Conservation (phyloP, 108 stramenopile species). For the Nitzschia inconspicua region DNA sequence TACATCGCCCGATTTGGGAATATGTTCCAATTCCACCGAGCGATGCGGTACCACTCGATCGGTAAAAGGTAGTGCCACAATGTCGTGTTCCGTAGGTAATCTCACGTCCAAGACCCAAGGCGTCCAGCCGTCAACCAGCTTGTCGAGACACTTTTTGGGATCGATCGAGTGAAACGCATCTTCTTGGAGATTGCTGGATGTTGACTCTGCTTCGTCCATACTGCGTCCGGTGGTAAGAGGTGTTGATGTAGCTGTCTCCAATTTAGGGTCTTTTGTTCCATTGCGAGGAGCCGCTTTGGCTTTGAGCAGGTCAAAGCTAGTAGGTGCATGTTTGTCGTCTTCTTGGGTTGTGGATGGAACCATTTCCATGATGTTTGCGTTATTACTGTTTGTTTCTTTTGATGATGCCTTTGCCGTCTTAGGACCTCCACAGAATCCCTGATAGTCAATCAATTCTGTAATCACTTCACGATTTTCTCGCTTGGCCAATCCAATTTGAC, state of each 20-base stretch:
- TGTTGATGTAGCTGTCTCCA: no score
- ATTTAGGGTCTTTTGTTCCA: no score
- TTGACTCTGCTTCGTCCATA: slow-evolving; percentile 71
- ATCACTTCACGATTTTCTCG: slow-evolving; percentile 38
- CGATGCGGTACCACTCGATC: slow-evolving; percentile 84
- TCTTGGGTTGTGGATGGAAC: slow-evolving; percentile 10
- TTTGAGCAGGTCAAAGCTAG: no score
- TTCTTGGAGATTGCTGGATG: slow-evolving; percentile 16
- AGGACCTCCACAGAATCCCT: slow-evolving; percentile 84
- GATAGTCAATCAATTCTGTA: slow-evolving; percentile 77
- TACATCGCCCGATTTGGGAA: slow-evolving; percentile 77
- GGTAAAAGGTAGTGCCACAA: slow-evolving; percentile 90
- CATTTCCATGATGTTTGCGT: neutral
- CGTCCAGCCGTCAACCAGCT: slow-evolving; percentile 81
- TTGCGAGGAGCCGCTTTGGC: neutral
- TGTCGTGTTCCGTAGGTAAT: slow-evolving; percentile 86
- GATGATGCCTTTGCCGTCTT: slow-evolving; percentile 24
- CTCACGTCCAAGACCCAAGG: slow-evolving; percentile 93
- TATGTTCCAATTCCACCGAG: slow-evolving; percentile 54
- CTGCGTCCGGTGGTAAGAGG: slow-evolving; percentile 61
- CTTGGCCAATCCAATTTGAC: slow-evolving; percentile 55
- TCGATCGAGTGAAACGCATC: slow-evolving; percentile 58
- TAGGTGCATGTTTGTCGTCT: no score
- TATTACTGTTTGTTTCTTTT: neutral
- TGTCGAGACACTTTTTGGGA: slow-evolving; percentile 66